A percentile compares a stretch with the other conserved stretches of the same genome.
These are phyloP conservation scores for Lophiotrema nucula DNA, from an alignment of 495 filamentous ascomycete genomes.

Conservation along the genomic window DNA sequence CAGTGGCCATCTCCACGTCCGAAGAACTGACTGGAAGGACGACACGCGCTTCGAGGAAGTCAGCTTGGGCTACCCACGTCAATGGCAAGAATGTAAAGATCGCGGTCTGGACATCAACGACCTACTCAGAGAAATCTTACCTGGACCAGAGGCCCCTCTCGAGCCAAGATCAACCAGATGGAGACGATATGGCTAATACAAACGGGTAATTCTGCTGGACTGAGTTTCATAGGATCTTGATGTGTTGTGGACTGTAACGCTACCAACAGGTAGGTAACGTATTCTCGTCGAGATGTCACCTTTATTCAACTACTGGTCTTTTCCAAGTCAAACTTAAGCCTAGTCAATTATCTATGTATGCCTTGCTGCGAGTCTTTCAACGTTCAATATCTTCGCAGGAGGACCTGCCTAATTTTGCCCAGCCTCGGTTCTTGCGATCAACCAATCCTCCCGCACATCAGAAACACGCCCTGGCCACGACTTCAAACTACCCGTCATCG, in stretches of 20 bases:
- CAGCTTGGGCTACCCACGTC: conserved; percentile 42
- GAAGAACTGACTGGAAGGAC: conserved; percentile 43
- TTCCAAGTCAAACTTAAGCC: no score
- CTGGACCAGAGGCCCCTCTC: conserved; percentile 26
- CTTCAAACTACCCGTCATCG: background rate
- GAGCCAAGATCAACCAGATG: conserved; percentile 27
- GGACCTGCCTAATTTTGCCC: conserved; percentile 10
- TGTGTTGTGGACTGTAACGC: no score
- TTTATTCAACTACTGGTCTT: background rate
- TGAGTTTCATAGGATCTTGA: no score
- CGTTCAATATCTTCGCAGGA: background rate
- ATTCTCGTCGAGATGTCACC: background rate
- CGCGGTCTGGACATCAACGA: conserved; percentile 40
- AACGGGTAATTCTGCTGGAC: no score
- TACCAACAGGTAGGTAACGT: background rate
- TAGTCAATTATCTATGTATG: no score
- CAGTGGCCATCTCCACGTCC: conserved; percentile 43
- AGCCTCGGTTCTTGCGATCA: background rate
- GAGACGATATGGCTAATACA: conserved; percentile 24
- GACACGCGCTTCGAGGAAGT: conserved; percentile 43
- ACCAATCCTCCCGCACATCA: conserved; percentile 7
- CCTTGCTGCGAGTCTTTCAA: background rate
- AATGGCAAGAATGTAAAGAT: conserved; percentile 43
- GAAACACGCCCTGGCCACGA: conserved; percentile 11
- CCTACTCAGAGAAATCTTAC: conserved; percentile 42